Base-by-base conservation (phyloP, 768 basidiomycete genomes). In the Amanita fuliginea region DNA sequence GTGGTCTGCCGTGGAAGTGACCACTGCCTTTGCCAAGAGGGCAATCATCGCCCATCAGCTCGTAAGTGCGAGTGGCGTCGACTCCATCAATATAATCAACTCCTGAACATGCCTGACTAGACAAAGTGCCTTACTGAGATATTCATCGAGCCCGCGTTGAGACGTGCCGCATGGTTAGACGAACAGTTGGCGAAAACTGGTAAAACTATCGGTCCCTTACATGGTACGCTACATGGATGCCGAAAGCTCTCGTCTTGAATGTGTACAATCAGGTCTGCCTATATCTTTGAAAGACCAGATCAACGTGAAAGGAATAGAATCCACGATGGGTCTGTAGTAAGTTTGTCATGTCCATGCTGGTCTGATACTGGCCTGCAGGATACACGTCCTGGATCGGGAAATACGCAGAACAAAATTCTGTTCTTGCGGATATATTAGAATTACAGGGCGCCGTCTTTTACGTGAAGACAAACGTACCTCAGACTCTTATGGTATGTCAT, bases 71-170 rank as follows among this genome's bases (percentile, higher is more conserved):
- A n/a, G 10, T n/a, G 22, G 28, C 6, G 18, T 18, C 4, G 16
- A 8, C 32, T 39, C n/a, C n/a, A n/a, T 21, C 43, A 26, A 26
- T 46, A 10, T 11, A 11, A 32, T 22, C 21, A 40, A 6, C 9
- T n/a, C 4, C n/a, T 45, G 18, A 19, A 51, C 24, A 5, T 13
- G 30, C 44, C 21, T 36, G 18, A 34, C 41, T 56, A 87, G 85
- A 79, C 78, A 4, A 89, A 89, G 55, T 90, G 89, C 59, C 59
- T 91, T 33, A 90, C 87, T 0, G 87, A 90, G 61, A 80, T 88
- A n/a, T 88, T 86, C 56, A 73, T 88, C 46, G 82, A 89, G 19
- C 71, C 74, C 4, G 89, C 84, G 0, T 66, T 87, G 3, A 65
- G 63, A 11, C 71, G 80, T 8, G 89, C 90, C 2, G 63, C 70